These are phyloP conservation scores for Lineolata rhizophorae DNA, from an alignment of 495 filamentous ascomycete species.

Conservation along the genomic window DNA sequence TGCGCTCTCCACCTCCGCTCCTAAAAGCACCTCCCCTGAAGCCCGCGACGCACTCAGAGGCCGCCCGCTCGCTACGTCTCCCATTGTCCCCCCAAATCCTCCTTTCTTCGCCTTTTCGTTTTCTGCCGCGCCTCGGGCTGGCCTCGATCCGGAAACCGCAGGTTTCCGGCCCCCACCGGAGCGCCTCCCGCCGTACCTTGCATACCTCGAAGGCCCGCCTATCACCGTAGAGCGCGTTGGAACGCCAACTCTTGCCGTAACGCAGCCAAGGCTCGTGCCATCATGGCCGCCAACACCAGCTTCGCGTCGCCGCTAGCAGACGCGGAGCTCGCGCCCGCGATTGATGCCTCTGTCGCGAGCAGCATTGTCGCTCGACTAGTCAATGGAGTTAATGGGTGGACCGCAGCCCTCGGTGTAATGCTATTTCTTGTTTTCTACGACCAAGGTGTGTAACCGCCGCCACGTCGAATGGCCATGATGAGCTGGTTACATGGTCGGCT, in stretches of 20 bases:
- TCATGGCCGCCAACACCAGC: constrained; percentile 45
- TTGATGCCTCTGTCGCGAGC: constrained; percentile 20
- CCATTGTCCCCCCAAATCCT: not conserved
- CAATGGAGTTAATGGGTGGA: constrained; percentile 37
- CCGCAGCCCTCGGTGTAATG: constrained; percentile 40
- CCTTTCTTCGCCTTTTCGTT: not conserved
- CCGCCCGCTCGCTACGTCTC: not conserved
- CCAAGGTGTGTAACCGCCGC: constrained; percentile 38
- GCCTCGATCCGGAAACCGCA: not conserved
- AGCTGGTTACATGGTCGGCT: constrained; percentile 11
- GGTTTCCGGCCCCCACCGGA: not conserved
- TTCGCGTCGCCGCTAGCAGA: constrained; percentile 60
- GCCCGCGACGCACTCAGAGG: not conserved
- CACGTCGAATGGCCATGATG: not conserved
- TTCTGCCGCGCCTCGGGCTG: not conserved
- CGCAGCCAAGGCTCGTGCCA: not conserved
- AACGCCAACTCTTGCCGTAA: too few species aligned
- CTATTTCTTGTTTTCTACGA: constrained; percentile 59
- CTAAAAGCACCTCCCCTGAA: not conserved
- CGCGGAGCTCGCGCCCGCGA: constrained; percentile 18
- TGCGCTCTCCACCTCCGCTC: not conserved
- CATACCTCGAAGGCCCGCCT: not conserved
- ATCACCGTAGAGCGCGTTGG: too few species aligned
- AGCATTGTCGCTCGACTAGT: constrained; percentile 18
- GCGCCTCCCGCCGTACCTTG: not conserved